Evolutionary conservation across 495 filamentous ascomycete species (phyloP), one percentile per base, ranked within the genome.

Genomic region (Talaromyces ruber): DNA sequence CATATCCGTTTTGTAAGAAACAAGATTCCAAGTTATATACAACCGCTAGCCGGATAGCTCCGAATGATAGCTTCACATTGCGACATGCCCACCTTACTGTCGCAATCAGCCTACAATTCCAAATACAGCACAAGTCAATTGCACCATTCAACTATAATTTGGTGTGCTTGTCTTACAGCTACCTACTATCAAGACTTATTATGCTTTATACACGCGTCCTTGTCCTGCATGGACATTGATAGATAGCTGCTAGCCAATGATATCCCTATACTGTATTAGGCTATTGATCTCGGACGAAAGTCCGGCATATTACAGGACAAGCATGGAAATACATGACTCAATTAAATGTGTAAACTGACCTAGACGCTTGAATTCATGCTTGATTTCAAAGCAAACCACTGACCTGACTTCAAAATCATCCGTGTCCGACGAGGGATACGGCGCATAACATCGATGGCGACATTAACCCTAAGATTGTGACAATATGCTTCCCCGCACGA

Each of bases 391-490:
- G 30, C 53, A 30, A 30, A 30, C 9, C 11, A 16, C 11, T 56
- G 47, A 52, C 16, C 50, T 6, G 9, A 21, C 21, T 52, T 12
- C 21, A 52, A 14, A 50, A 6, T 2, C 14, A 14, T 3, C 8
- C 9, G 45, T 18, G 8, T 21, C 8, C 21, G 6, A 50, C 21
- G 45, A 6, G 14, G 50, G 18, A 52, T 22, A 24, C 24, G 50
- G 8, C 50, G 24, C 21, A 52, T 52, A 52, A 1, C 22, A 16
- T 6, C 30, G 56, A 59, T 59, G 29, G 56, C 56, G 56, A 59
- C 56, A 59, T 59, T 39, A 39, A 18, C 56, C 56, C 14, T 39
- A 59, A 59, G 50, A 52, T 24, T 24, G 34, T 59, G 24, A 22
- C 56, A 25, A 43, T 30, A 25, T 59, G 2, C 56, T 37, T 59